Evolutionary conservation across 331 rosid species (phyloP).

Genomic region (Arachis monticola): DNA sequence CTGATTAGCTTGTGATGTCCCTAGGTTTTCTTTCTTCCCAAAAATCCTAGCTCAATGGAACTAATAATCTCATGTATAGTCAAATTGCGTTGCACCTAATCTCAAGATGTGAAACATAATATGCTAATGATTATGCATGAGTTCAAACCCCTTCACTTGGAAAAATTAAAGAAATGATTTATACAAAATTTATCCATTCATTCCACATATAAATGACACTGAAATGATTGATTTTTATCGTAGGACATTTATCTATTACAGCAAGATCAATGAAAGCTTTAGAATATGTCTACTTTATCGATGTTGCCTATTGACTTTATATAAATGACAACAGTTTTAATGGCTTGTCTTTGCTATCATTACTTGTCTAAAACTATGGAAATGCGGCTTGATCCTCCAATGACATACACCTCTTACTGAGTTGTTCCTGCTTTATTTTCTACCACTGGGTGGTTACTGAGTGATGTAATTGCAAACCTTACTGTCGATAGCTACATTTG

Average conservation of each 20-base stretch:
- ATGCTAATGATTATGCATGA: background rate
- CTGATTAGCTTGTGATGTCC: conserved; percentile 26
- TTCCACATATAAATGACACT: too few relatives aligned
- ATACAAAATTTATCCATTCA: too few relatives aligned
- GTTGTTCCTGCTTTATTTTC: conserved; percentile 13
- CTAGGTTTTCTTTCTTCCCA: conserved; percentile 50
- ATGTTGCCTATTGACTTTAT: conserved; percentile 5
- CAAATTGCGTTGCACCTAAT: background rate
- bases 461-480: conserved; percentile 20
- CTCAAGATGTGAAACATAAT: background rate
- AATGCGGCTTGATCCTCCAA: conserved; percentile 26
- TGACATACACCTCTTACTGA: conserved; percentile 15
- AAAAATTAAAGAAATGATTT: too few relatives aligned
- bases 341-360: conserved; percentile 6
- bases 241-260: too few relatives aligned
- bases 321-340: background rate
- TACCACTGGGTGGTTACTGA: conserved; percentile 1
- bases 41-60: conserved; percentile 13
- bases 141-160: background rate
- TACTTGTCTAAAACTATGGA: conserved; percentile 6
- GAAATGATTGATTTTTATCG: too few relatives aligned
- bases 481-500: conserved; percentile 17
- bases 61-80: conserved; percentile 9
- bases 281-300: background rate
- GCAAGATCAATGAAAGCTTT: too few relatives aligned